phyloP scores from a whole-genome alignment of 768 basidiomycete species.

The Hygrophoropsis aurantiaca region DNA sequence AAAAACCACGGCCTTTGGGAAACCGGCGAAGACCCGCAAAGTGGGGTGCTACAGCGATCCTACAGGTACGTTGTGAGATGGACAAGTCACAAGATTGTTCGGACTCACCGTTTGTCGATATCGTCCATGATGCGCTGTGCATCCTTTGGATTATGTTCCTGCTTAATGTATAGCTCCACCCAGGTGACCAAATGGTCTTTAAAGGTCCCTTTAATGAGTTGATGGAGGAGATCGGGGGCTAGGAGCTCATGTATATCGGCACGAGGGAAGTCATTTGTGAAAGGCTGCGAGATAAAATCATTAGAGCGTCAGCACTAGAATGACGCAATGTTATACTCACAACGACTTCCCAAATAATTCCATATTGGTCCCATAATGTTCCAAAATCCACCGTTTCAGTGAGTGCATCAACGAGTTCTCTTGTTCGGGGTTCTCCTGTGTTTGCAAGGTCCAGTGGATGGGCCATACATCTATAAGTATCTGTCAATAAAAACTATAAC shows the following conservation, averaged over 20 bases:
- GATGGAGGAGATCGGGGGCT: constrained; percentile 8
- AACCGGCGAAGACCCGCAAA: constrained; percentile 31
- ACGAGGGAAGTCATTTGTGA: constrained; percentile 5
- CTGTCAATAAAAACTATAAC: not conserved
- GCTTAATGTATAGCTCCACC: constrained; percentile 6
- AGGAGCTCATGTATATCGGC: constrained; percentile 5
- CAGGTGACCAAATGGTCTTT: constrained; percentile 15
- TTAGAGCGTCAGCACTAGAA: not conserved
- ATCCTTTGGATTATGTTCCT: not conserved
- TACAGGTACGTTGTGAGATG: constrained; percentile 7
- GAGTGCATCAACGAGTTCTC: constrained; percentile 24
- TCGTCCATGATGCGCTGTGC: constrained; percentile 22
- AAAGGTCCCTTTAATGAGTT: constrained; percentile 10
- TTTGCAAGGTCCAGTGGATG: constrained; percentile 22
- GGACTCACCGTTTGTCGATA: constrained; percentile 30
- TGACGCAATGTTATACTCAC: constrained; percentile 18
- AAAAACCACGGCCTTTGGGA: constrained; percentile 26
- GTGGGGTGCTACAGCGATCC: constrained; percentile 25
- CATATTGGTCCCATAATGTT: constrained; percentile 33
- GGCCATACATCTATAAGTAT: constrained; percentile 23
- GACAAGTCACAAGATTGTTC: not conserved
- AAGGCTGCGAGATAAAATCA: constrained; percentile 1
- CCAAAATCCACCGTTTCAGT: constrained; percentile 24
- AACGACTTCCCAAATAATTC: constrained; percentile 29
- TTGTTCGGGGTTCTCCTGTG: constrained; percentile 9